These are phyloP conservation scores for Colletotrichum tropicicola DNA, from an alignment of 2,329 filamentous ascomycete species.

Conservation along the genomic window DNA sequence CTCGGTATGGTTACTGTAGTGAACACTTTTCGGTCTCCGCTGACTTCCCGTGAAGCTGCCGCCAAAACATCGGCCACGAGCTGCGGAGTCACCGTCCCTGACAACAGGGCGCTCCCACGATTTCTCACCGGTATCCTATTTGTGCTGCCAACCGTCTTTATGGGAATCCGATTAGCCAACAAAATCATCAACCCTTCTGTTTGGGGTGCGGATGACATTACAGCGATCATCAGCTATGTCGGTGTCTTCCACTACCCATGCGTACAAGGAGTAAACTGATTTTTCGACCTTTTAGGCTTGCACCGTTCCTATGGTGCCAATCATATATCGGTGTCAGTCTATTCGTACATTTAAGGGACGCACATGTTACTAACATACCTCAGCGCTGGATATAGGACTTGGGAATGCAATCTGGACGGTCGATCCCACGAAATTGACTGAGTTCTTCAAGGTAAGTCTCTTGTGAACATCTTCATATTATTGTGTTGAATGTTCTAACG, in stretches of 20 bases:
- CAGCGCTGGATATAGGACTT: background rate
- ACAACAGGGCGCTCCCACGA: background rate
- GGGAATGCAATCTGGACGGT: background rate
- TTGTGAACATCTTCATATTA: too few species aligned
- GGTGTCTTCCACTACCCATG: background rate
- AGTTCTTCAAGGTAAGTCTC: conserved; percentile 2
- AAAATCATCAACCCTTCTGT: background rate
- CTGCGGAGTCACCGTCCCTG: background rate
- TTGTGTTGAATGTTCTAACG: too few species aligned
- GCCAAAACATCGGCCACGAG: background rate
- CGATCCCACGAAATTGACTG: background rate
- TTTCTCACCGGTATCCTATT: background rate
- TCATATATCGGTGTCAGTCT: background rate
- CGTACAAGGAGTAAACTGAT: too few species aligned
- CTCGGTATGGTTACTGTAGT: too few species aligned
- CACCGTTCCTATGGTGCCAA: background rate
- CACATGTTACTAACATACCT: background rate
- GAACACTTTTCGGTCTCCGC: background rate
- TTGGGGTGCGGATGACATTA: background rate
- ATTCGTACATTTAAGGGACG: accelerated
- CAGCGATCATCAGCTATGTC: background rate
- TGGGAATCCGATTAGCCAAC: background rate
- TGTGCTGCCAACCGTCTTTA: background rate
- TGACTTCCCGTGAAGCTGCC: background rate
- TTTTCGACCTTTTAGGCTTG: background rate